Conservation (phyloP, 2,329 filamentous ascomycete species). For the Alternaria gaisen region DNA sequence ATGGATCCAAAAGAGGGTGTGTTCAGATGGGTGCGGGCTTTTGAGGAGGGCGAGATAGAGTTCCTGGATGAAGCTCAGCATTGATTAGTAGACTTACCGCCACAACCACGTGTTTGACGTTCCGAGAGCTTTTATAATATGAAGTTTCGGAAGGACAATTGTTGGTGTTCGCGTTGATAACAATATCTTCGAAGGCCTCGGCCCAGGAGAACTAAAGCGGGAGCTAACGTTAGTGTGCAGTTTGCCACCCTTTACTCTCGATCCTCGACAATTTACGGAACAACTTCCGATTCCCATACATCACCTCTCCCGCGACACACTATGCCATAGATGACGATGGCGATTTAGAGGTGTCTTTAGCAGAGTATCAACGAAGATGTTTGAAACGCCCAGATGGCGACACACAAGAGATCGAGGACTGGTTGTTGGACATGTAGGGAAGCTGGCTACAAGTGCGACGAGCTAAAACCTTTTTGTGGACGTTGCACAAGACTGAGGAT, state of each 20-base stretch:
- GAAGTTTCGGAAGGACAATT: background rate
- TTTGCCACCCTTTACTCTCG: conserved; percentile 13
- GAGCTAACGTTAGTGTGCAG: conserved; percentile 14
- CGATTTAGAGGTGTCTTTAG: background rate
- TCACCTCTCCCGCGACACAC: background rate
- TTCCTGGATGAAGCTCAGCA: background rate
- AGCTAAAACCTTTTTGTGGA: conserved; percentile 40
- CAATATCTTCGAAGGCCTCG: background rate
- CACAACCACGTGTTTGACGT: background rate
- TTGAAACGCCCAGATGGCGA: conserved; percentile 18
- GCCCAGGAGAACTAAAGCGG: background rate
- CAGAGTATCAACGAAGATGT: conserved; percentile 14
- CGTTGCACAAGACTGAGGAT: conserved; percentile 41
- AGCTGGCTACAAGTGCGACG: conserved; percentile 47
- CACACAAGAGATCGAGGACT: conserved; percentile 41
- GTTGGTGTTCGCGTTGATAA: background rate
- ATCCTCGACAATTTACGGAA: background rate
- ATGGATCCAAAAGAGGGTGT: conserved; percentile 63
- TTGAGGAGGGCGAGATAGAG: conserved; percentile 19
- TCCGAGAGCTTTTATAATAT: background rate
- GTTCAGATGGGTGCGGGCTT: conserved; percentile 55
- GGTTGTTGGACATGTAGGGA: conserved; percentile 47
- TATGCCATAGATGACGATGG: background rate
- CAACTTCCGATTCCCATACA: background rate
- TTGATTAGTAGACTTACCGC: background rate